phyloP scores from a whole-genome alignment of 208 protist species.

The Crithidia expoeki region DNA sequence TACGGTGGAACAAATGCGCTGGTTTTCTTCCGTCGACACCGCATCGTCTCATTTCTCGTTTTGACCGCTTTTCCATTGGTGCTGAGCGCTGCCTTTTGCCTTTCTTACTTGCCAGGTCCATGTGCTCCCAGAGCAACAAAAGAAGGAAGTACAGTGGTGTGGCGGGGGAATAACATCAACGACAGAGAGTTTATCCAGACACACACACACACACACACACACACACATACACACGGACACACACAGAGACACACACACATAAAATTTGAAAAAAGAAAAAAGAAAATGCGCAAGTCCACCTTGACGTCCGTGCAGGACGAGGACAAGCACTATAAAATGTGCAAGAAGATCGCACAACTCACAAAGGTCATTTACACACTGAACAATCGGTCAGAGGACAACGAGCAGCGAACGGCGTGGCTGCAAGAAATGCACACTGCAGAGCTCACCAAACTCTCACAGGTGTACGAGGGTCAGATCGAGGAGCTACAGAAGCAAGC shows the following conservation, averaged over 20 bases:
- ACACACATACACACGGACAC: background rate
- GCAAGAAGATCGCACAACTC: constrained; percentile 97
- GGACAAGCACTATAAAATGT: constrained; percentile 94
- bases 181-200: background rate
- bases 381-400: constrained; percentile 95
- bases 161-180: background rate
- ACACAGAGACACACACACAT: background rate
- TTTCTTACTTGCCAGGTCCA: too few species aligned
- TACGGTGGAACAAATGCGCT: too few species aligned
- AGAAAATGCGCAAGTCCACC: constrained; percentile 3
- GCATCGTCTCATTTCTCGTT: too few species aligned
- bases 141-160: background rate
- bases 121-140: background rate
- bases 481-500: constrained; percentile 38
- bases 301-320: constrained; percentile 36
- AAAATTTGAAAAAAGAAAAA: constrained; percentile 4
- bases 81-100: too few species aligned
- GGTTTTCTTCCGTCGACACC: too few species aligned
- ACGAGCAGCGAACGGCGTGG: constrained; percentile 80
- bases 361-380: constrained; percentile 98
- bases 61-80: too few species aligned
- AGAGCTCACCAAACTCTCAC: constrained; percentile 84
- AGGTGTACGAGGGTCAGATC: constrained; percentile 69
- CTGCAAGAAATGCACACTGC: constrained; percentile 71
- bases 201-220: constrained; percentile 4